Conservation (phyloP, 805 yeast species). For the Candida rishiriensis region DNA sequence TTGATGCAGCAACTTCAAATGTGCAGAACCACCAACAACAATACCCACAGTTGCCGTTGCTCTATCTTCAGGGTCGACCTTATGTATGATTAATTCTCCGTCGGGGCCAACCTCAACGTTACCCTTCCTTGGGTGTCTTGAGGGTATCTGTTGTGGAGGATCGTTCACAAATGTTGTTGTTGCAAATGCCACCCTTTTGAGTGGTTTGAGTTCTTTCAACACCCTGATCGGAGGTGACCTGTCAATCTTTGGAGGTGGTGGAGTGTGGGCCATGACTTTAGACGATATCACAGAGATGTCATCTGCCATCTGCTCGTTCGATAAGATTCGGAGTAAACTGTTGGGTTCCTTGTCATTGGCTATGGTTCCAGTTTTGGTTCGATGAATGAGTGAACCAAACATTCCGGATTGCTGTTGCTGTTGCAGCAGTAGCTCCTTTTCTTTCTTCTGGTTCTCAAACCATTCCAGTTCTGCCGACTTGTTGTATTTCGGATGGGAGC, state of each 20-base stretch:
- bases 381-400: slow-evolving; percentile 29
- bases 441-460: slow-evolving; percentile 14
- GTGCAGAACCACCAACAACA: slow-evolving; percentile 77
- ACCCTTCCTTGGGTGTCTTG: slow-evolving; percentile 76
- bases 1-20: slow-evolving; percentile 40
- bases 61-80: slow-evolving; percentile 28
- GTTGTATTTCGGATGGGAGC: slow-evolving; percentile 26
- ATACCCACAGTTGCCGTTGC: slow-evolving; percentile 53
- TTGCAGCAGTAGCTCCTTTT: slow-evolving; percentile 7
- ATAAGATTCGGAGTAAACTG: slow-evolving; percentile 11
- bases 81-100: slow-evolving; percentile 32
- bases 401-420: slow-evolving; percentile 18
- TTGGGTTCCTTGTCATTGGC: slow-evolving; percentile 9
- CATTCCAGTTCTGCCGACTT: slow-evolving; percentile 22
- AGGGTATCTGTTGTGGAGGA: slow-evolving; percentile 94
- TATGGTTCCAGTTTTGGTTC: slow-evolving; percentile 20
- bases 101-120: slow-evolving; percentile 45
- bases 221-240: slow-evolving; percentile 27
- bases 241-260: slow-evolving; percentile 27
- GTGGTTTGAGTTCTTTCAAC: slow-evolving; percentile 27
- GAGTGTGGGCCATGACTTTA: slow-evolving; percentile 13
- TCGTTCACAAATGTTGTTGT: slow-evolving; percentile 67
- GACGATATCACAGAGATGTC: slow-evolving; percentile 10
- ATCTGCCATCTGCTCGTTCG: slow-evolving; percentile 12
- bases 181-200: slow-evolving; percentile 73